Base-by-base conservation (phyloP, 2,329 filamentous ascomycete species). In the Berkeleyomyces rouxiae region DNA sequence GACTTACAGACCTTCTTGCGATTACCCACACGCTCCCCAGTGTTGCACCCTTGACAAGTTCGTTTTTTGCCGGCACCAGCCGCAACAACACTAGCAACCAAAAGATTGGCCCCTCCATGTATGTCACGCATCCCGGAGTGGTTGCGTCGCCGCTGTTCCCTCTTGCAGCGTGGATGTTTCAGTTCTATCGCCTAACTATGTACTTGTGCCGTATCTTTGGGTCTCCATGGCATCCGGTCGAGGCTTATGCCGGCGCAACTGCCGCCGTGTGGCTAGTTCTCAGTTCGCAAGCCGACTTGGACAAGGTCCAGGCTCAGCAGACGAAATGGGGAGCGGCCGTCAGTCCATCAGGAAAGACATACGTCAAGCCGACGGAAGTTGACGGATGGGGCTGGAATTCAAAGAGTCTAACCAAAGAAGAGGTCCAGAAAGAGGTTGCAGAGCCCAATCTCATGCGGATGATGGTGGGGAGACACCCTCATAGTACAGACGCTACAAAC, bases 241-340 rank as follows among this genome's bases (percentile, higher is more conserved):
- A 79, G n/a, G 79, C 85, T 0, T 95, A 96, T 74, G 79, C 81
- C 23, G 91, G 87, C 49, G 89, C 91, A 6, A 80, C 80, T 58
- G 83, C 90, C 0, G 81, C 88, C 4, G 85, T 87, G 33, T 96
- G 88, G 86, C 74, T 95, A 5, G 82, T 86, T 0, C 80, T 97
- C 10, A 80, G 85, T 23, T 75, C 82, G 6, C 80, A 86, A 64
- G 79, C 80, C 13, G 76, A 78, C 23, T 77, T 91, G 11, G 81
- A 88, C 59, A 76, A 75, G 1, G 71, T 78, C 44, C 76, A 70
- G 37, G 80, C 78, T 3, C 66, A 84, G 77, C 71, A 80, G 73
- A 59, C 76, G 63, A 97, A 97, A 75, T 97, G 92, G 92, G 92
- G 92, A 2, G 87, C 86, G 39, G 81, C 82, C n/a, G 80, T 80